Conservation (phyloP, 1,284 basidiomycete species). For the Cryptococcus wingfieldii region DNA sequence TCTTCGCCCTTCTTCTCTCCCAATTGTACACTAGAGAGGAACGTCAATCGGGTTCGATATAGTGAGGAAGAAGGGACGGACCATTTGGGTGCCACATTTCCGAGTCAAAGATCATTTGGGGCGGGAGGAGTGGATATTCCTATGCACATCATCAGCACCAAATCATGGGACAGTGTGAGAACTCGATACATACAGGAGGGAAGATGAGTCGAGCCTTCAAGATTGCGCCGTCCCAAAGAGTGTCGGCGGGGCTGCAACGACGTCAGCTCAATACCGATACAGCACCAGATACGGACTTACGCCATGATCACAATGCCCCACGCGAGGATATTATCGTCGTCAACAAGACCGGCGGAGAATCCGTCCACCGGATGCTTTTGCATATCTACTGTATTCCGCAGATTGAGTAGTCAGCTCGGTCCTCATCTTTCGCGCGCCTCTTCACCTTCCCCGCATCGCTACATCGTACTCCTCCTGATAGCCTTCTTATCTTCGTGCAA, state of each 20-base stretch:
- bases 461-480: neutral
- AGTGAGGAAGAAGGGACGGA: slow-evolving; percentile 48
- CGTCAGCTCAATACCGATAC: neutral
- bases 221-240: slow-evolving; percentile 88
- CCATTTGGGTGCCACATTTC: slow-evolving; percentile 99
- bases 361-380: slow-evolving; percentile 86
- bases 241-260: slow-evolving; percentile 69
- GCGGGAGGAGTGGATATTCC: slow-evolving; percentile 87
- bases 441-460: neutral
- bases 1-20: slow-evolving; percentile 87
- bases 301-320: slow-evolving; percentile 93
- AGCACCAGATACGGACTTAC: slow-evolving; percentile 52
- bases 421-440: no score
- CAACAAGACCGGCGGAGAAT: slow-evolving; percentile 90
- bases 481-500: neutral
- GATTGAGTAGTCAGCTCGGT: neutral
- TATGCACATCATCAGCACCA: slow-evolving; percentile 5
- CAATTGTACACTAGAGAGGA: slow-evolving; percentile 68
- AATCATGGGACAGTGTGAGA: no score
- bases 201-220: slow-evolving; percentile 83
- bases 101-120: slow-evolving; percentile 92
- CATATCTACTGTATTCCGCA: slow-evolving; percentile 59
- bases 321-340: slow-evolving; percentile 86
- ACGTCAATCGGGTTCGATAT: neutral
- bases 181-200: slow-evolving; percentile 55